A percentile compares a stretch with the other conserved stretches of the same genome.
Conservation (phyloP, 73 alveolate genomes). For the Symbiodinium natans region DNA sequence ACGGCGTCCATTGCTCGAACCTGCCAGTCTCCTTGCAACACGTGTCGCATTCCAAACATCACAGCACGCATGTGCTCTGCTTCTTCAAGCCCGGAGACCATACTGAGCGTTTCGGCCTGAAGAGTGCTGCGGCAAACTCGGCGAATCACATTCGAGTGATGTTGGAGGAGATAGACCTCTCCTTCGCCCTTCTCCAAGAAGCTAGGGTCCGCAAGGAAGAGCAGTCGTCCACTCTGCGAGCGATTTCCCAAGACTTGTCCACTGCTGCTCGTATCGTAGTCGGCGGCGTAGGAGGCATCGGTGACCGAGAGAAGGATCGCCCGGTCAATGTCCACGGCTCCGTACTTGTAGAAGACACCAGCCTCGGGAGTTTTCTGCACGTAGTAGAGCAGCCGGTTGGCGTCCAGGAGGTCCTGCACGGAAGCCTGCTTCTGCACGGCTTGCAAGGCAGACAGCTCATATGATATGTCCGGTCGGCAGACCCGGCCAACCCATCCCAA, state of each 20-base stretch:
- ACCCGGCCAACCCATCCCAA: constrained; percentile 6
- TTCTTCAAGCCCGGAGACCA: neutral
- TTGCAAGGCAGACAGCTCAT: neutral
- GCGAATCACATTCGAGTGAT: constrained; percentile 3
- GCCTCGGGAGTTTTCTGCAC: neutral
- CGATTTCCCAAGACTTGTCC: neutral
- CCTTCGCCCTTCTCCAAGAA: neutral
- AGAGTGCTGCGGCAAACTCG: constrained; percentile 27
- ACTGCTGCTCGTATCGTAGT: neutral
- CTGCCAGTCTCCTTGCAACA: neutral
- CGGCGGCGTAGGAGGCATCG: constrained; percentile 12
- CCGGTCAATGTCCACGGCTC: neutral
- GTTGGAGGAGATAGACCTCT: neutral
- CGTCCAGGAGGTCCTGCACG: neutral
- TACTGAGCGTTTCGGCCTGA: neutral
- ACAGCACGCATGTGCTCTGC: neutral
- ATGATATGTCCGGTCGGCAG: neutral
- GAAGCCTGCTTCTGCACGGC: neutral
- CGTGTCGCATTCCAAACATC: neutral
- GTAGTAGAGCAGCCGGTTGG: neutral
- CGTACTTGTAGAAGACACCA: neutral
- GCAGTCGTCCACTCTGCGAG: neutral
- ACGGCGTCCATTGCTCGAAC: neutral
- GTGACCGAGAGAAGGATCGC: constrained; percentile 5
- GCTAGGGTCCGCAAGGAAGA: neutral